These are phyloP conservation scores for Coniochaeta prunicola DNA, from an alignment of 2,329 filamentous ascomycete genomes.

Conservation along the genomic window DNA sequence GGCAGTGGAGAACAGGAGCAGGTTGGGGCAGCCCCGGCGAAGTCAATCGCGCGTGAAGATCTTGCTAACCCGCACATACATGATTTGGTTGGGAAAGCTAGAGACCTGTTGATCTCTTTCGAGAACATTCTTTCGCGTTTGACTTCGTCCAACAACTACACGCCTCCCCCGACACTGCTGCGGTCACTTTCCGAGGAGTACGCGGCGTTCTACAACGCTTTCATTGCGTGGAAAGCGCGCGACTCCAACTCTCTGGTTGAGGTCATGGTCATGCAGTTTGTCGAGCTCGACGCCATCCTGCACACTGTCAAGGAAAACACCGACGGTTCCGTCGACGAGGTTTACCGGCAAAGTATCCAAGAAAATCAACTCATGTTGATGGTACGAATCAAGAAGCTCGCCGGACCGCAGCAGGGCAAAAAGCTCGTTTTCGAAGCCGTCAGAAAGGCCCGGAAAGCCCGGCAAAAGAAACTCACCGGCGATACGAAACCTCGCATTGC, in stretches of 20 bases:
- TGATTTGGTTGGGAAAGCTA: constrained; percentile 70
- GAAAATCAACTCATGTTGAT: constrained; percentile 76
- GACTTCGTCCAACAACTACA: constrained; percentile 59
- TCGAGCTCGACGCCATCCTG: constrained; percentile 77
- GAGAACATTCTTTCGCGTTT: constrained; percentile 65
- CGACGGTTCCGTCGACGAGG: constrained; percentile 62
- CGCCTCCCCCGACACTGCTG: constrained; percentile 53
- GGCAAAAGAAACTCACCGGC: constrained; percentile 55
- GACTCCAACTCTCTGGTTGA: constrained; percentile 73
- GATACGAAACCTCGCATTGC: constrained; percentile 65
- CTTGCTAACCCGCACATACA: constrained; percentile 56
- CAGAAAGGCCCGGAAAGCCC: constrained; percentile 59
- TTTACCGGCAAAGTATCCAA: constrained; percentile 74
- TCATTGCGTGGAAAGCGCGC: constrained; percentile 77
- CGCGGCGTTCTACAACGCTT: constrained; percentile 68
- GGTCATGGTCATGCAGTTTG: constrained; percentile 80
- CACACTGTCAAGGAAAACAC: constrained; percentile 75
- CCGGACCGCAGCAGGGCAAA: constrained; percentile 64
- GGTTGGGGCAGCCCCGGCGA: constrained; percentile 33
- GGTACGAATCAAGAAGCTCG: constrained; percentile 71
- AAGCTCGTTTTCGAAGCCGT: constrained; percentile 69
- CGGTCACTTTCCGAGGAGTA: constrained; percentile 62
- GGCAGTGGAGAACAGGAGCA: constrained; percentile 50
- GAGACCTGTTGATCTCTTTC: constrained; percentile 70
- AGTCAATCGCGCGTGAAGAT: constrained; percentile 41